Evolutionary conservation across 106 monocot species (phyloP).

Genomic region (Apostasia ramifera): DNA sequence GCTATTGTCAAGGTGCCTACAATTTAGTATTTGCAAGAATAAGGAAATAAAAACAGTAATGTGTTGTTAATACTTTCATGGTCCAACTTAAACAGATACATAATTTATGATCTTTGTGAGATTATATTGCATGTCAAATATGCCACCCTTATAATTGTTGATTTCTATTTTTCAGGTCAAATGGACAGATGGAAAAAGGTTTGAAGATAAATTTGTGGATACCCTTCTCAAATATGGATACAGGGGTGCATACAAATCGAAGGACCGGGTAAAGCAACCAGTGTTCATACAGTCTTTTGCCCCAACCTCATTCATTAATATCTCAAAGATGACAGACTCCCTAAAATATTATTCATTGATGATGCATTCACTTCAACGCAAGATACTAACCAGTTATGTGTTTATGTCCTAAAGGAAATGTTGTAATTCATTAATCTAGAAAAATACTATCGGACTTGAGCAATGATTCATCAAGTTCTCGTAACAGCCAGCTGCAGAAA

Average conservation of each 20-base stretch:
- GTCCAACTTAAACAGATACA: no score
- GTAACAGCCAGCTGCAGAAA: no score
- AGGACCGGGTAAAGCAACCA: conserved; percentile 72
- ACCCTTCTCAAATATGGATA: conserved; percentile 81
- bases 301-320: conserved; percentile 73
- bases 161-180: conserved; percentile 55
- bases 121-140: no score
- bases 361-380: conserved; percentile 58
- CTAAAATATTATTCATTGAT: conserved; percentile 85
- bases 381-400: conserved; percentile 85
- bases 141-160: not conserved
- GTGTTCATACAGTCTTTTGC: conserved; percentile 97
- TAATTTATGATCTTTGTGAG: no score
- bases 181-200: conserved; percentile 76
- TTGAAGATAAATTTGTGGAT: conserved; percentile 92
- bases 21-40: no score
- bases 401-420: no score
- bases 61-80: no score
- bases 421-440: no score
- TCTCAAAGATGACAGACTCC: conserved; percentile 74
- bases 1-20: no score
- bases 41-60: no score
- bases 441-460: no score
- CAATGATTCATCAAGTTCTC: no score
- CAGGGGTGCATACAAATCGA: conserved; percentile 76